Base-by-base conservation (phyloP, 2,329 filamentous ascomycete genomes). In the Talaromyces sp. region DNA sequence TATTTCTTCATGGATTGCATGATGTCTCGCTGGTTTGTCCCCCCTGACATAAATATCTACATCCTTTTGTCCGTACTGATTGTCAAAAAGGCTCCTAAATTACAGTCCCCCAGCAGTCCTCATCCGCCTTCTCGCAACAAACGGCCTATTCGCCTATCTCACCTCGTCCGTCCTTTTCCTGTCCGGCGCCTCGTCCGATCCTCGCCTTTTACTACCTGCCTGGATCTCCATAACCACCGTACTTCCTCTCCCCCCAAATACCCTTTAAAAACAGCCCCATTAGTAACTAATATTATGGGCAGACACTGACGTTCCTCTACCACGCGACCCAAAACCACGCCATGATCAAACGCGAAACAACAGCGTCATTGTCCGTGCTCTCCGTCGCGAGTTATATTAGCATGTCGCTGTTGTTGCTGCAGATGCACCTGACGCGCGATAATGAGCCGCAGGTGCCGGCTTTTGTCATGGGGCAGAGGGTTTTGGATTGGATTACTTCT, bases 1-100 rank as follows among this genome's bases (percentile, higher is more conserved):
- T 93, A 91, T 75, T 90, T 91, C 78, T 93, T 93, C 72, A 90
- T 89, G 60, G 89, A 93, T 76, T 91, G 89, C 74, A 83, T 93
- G 68, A 92, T 93, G 89, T 91, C 89, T 63, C 81, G 90, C 76
- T 93, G 89, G 88, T 90, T 70, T 51, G 81, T 75, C 50, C 19
- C 32, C 51, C n/a, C 14, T n/a, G n/a, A 32, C 58, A 21, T 10
- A 55, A 32, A n/a, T 13, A 54, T n/a, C n/a, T n/a, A 49, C 50
- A 32, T 6, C 55, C 43, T 35, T 41, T 43, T 46, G 60, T 55
- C 19, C 38, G 43, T 58, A 52, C 31, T 60, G 54, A 32, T 31
- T 46, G 38, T 41, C 53, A 13, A 62, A 60, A 61, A 90, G 89
- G 90, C 87, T 95, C 68, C 82, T 93, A 67, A 89, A 92, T 73